Conservation (phyloP, 495 filamentous ascomycete genomes). For the Neurospora intermedia region DNA sequence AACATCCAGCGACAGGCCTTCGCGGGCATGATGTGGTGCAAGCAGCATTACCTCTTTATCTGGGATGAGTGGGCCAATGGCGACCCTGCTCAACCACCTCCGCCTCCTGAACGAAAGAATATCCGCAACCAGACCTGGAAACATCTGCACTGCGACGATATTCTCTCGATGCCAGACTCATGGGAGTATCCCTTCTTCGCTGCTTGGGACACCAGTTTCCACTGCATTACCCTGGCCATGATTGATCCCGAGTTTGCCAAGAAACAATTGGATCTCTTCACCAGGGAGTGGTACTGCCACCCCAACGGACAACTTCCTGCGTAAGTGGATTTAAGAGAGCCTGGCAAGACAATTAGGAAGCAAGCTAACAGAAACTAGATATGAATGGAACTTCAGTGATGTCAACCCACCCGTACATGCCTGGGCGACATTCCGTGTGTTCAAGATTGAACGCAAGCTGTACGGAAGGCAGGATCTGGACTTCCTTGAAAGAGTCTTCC, state of each 20-base stretch:
- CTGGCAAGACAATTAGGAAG: not conserved
- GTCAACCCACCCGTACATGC: conserved; percentile 96
- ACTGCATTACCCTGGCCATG: conserved; percentile 92
- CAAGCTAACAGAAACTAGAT: conserved; percentile 26
- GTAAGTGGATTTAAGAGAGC: conserved; percentile 10
- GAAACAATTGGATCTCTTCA: conserved; percentile 92
- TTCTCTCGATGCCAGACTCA: conserved; percentile 93
- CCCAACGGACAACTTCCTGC: conserved; percentile 84
- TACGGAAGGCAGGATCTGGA: conserved; percentile 91
- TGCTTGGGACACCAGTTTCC: conserved; percentile 95
- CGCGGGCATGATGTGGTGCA: conserved; percentile 94
- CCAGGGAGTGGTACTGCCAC: conserved; percentile 98
- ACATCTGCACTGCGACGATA: conserved; percentile 86
- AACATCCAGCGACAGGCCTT: conserved; percentile 94
- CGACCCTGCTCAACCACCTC: conserved; percentile 61
- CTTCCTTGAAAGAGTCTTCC: conserved; percentile 92
- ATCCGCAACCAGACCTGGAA: conserved; percentile 86
- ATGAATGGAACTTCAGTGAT: conserved; percentile 98
- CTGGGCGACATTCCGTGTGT: conserved; percentile 87
- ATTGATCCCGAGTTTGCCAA: conserved; percentile 96
- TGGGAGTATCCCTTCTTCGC: conserved; percentile 99
- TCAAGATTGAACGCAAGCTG: conserved; percentile 97
- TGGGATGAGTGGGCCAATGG: conserved; percentile 96
- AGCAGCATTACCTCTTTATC: conserved; percentile 92
- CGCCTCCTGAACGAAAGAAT: conserved; percentile 66